Evolutionary conservation across 345 rosid species (phyloP).

Genomic region (Erucastrum elatum): DNA sequence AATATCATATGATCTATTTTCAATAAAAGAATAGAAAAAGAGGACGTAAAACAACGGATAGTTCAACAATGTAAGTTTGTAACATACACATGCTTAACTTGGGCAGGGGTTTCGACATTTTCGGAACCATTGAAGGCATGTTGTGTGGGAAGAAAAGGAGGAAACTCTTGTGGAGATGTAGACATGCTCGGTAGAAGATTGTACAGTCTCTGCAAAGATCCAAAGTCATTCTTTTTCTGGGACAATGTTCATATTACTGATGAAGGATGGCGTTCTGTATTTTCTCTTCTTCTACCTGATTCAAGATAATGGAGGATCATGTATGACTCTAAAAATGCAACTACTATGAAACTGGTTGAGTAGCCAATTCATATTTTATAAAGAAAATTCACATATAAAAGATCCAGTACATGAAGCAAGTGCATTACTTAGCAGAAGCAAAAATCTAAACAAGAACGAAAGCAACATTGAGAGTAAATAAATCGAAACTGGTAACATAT

Average conservation of each 20-base stretch:
- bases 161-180: slow-evolving; percentile 45
- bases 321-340: background rate
- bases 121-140: slow-evolving; percentile 60
- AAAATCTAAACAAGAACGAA: background rate
- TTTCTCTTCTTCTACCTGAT: slow-evolving; percentile 32
- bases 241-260: slow-evolving; percentile 59
- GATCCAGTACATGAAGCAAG: background rate
- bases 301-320: background rate
- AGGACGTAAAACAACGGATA: background rate
- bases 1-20: background rate
- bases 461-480: background rate
- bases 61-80: background rate
- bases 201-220: slow-evolving; percentile 53
- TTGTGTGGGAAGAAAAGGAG: slow-evolving; percentile 42
- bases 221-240: slow-evolving; percentile 61
- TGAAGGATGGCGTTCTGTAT: slow-evolving; percentile 60
- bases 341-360: background rate
- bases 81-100: slow-evolving; percentile 6
- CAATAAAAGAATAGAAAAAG: background rate
- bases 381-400: background rate
- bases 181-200: slow-evolving; percentile 41
- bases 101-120: slow-evolving; percentile 46
- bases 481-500: background rate
- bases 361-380: background rate
- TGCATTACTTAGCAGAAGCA: background rate